A percentile compares a stretch with the other conserved stretches of the same genome.
Evolutionary conservation across 140 eudicot species (phyloP).

Genomic region (Flaveria floridana): DNA sequence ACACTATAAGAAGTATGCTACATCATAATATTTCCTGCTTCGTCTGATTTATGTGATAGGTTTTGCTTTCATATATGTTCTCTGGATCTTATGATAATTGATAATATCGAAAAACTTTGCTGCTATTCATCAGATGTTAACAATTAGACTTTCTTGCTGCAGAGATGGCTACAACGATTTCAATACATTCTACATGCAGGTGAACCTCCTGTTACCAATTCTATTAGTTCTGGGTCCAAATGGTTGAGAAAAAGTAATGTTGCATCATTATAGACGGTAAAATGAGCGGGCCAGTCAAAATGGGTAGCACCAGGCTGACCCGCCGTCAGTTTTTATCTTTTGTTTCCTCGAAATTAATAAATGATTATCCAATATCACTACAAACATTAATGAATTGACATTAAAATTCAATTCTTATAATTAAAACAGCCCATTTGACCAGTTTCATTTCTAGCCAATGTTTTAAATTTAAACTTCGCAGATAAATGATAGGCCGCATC

Average conservation of each 20-base stretch:
- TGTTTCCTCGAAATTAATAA: neutral
- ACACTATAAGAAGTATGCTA: constrained; percentile 75
- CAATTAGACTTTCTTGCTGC: constrained; percentile 41
- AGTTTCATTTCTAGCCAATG: neutral
- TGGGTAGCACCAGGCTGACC: constrained; percentile 10
- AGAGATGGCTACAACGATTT: constrained; percentile 99
- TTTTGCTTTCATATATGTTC: constrained; percentile 11
- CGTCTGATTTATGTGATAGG: constrained; percentile 7
- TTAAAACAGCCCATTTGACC: neutral
- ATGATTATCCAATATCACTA: neutral
- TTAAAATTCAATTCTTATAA: neutral
- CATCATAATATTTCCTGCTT: neutral
- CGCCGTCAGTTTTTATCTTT: neutral
- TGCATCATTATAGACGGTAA: neutral
- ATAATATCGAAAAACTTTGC: constrained; percentile 18
- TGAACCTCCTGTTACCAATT: constrained; percentile 35
- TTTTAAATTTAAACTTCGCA: neutral
- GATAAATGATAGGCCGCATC: neutral
- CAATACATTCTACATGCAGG: constrained; percentile 99
- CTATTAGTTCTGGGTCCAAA: constrained; percentile 18
- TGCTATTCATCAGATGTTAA: constrained; percentile 18
- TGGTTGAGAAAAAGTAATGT: constrained; percentile 2
- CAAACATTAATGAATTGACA: neutral
- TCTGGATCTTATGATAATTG: constrained; percentile 5
- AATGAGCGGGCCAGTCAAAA: neutral